Evolutionary conservation across 2,329 filamentous ascomycete genomes (phyloP), one percentile per base, ranked within the genome.

Genomic region (Lithohypha guttulata): DNA sequence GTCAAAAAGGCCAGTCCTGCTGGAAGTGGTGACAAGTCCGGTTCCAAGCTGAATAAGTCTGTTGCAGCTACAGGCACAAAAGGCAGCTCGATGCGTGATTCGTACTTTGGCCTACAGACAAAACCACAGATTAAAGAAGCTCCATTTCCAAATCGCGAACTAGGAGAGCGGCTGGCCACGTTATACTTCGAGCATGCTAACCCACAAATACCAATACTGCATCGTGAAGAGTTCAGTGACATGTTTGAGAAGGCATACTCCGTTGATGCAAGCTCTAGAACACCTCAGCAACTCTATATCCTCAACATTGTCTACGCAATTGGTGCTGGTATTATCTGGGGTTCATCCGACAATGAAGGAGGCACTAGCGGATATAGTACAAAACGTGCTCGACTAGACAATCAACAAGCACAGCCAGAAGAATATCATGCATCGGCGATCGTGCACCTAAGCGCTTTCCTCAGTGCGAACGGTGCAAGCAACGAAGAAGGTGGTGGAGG

Each of bases 241-340:
- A 77, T 93, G 63, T 83, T 95, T 56, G 80, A 93, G 39, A 74
- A 76, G 31, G 83, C 85, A 0, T 95, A 94, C 59, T 69, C 74
- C 3, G 72, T 75, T 1, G 75, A 81, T 14, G 70, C 75, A 32
- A 73, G 75, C 42, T 70, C 74, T 38, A 72, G 81, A 18, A 82
- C 81, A 2, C 75, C 85, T 3, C 73, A 81, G 39, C 86, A 94
- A 59, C 70, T 91, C n/a, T 96, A 95, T 61, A 76, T 93, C 64
- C 69, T 96, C 46, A 95, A 95, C 60, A 95, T 96, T 62, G 87
- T 96, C 17, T 96, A 93, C 63, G 89, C 89, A 10, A 95, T 96
- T 52, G 91, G 91, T 5, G 82, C 84, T 13, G 89, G 86, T 13
- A 93, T 95, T 51, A 93, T 95, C 48, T 77, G 94, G 50, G 25